Evolutionary conservation across 371 early-diverging fungal genomes (phyloP), one percentile per base, ranked within the genome.

Genomic region (Actinomortierella wolfii): DNA sequence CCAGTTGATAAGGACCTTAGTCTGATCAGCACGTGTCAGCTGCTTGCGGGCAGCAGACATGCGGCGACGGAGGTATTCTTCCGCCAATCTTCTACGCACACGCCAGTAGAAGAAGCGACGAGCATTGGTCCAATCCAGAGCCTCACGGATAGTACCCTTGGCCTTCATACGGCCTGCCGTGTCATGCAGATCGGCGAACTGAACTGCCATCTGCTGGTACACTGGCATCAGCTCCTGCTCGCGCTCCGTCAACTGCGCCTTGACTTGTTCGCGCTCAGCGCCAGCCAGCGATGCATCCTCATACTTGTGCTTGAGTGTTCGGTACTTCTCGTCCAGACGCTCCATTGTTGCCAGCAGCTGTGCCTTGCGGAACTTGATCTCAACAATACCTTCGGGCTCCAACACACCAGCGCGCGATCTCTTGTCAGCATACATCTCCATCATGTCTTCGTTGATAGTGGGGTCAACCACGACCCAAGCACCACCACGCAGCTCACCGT

Each of bases 381-480:
- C 96, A n/a, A 97, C 94, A 58, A 99, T 91, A 70, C 99, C 99
- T 62, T 97, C 95, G 40, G 99, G 98, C 80, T 99, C 99, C 8
- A 99, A 80, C 2, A 99, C 97, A 76, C 98, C 97, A 59, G 97
- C 99, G 51, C 96, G 89, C 5, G 97, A 86, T 45, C 91, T 84
- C 47, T 80, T 81, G 76, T 97, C 97, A 18, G 97, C 97, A 69
- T 97, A 96, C 95, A 99, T 98, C 78, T 95, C 97, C 96, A 99
- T 98, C 89, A 93, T 92, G 53, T 94, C 89, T 40, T 89, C 77
- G 82, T 98, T 98, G 79, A 99, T 99, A n/a, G 93, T 92, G 18
- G 98, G 95, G 70, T 99, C 99, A 8, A 99, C 83, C 1, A 99
- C 97, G 24, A 98, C 99, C 98, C 98, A 99, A 8, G 99, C 96